Evolutionary conservation across 2,329 filamentous ascomycete species (phyloP).

Genomic region (Ceratocystiopsis sp.): DNA sequence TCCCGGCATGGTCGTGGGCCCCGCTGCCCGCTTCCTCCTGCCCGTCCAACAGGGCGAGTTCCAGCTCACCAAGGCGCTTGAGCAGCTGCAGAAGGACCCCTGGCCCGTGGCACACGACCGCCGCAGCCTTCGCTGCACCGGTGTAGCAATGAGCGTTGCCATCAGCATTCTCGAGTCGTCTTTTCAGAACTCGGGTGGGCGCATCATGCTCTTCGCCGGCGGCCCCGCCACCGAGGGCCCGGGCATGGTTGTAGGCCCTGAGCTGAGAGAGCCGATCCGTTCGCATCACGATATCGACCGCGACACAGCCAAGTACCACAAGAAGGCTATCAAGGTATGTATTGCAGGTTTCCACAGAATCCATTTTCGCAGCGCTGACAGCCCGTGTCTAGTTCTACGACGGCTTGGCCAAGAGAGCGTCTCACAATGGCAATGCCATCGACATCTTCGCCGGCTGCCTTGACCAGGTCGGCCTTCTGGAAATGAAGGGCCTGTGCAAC

Average conservation of each 20-base stretch:
- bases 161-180: constrained; percentile 84
- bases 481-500: constrained; percentile 96
- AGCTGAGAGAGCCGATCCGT: constrained; percentile 88
- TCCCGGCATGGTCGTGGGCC: constrained; percentile 50
- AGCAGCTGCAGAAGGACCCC: constrained; percentile 89
- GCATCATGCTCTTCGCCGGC: constrained; percentile 94
- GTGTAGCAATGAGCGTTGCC: constrained; percentile 89
- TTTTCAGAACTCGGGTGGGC: constrained; percentile 86
- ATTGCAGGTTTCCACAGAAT: neutral
- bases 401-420: constrained; percentile 76
- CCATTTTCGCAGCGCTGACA: neutral
- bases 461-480: constrained; percentile 88
- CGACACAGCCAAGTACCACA: constrained; percentile 99
- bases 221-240: constrained; percentile 91
- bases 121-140: constrained; percentile 78
- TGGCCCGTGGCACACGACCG: constrained; percentile 95
- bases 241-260: constrained; percentile 89
- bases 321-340: constrained; percentile 82
- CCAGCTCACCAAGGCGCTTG: constrained; percentile 87
- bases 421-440: constrained; percentile 92
- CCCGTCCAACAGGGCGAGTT: constrained; percentile 94
- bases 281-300: constrained; percentile 98
- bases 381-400: constrained; percentile 61
- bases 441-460: constrained; percentile 96
- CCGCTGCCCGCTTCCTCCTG: constrained; percentile 77